Evolutionary conservation across 768 basidiomycete species (phyloP).

Genomic region (Chalciporus pseudorubinellus): DNA sequence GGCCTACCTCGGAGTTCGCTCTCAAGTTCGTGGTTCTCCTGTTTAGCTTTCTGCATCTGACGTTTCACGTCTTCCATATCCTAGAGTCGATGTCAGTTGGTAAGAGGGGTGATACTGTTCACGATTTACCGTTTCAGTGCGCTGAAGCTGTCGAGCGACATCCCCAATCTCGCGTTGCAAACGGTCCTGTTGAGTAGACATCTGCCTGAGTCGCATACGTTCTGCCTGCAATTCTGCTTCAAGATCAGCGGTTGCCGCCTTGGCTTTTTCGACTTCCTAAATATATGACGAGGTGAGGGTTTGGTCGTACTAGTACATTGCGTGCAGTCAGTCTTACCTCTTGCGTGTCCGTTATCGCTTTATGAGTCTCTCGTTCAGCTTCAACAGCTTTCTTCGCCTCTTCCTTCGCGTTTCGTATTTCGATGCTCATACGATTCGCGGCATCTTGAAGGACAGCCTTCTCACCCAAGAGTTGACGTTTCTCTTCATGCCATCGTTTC

Average conservation of each 20-base stretch:
- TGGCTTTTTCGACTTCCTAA: constrained; percentile 73
- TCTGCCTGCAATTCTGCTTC: constrained; percentile 72
- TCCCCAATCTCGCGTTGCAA: constrained; percentile 65
- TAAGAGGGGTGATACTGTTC: background rate
- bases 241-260: constrained; percentile 60
- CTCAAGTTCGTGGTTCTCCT: constrained; percentile 72
- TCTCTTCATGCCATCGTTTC: constrained; percentile 69
- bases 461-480: constrained; percentile 59
- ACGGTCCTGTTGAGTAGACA: constrained; percentile 62
- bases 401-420: constrained; percentile 58
- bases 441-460: constrained; percentile 72
- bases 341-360: constrained; percentile 50
- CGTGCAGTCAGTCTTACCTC: constrained; percentile 39
- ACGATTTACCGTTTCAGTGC: constrained; percentile 64
- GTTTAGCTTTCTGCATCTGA: constrained; percentile 66
- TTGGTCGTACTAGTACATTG: background rate
- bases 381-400: constrained; percentile 55
- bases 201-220: constrained; percentile 58
- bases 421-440: constrained; percentile 59
- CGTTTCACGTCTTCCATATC: constrained; percentile 77
- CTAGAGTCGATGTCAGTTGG: constrained; percentile 35
- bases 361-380: constrained; percentile 48
- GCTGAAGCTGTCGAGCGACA: constrained; percentile 59
- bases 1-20: constrained; percentile 65
- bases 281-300: background rate